Evolutionary conservation across 352 stramenopile genomes (phyloP).

Genomic region (Achlya hypogyna): DNA sequence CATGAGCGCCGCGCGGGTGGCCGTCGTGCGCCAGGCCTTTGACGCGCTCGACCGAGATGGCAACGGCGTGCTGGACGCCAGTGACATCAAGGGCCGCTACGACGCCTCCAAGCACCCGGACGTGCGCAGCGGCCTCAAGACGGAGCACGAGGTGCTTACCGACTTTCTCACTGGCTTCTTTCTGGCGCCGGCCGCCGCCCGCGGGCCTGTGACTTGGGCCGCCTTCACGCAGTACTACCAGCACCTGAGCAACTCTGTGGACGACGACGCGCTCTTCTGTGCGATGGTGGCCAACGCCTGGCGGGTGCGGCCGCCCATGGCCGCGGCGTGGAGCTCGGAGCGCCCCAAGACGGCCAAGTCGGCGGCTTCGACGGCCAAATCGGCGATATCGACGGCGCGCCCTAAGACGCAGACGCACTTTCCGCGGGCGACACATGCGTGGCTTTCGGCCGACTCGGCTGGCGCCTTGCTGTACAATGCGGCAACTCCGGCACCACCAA

Average conservation of each 20-base stretch:
- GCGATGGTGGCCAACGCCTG: not conserved
- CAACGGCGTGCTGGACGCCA: conserved; percentile 28
- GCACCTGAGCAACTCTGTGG: not conserved
- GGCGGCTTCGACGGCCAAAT: not conserved
- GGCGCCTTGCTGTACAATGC: conserved; percentile 11
- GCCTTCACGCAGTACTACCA: conserved; percentile 4
- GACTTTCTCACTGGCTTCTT: conserved; percentile 29
- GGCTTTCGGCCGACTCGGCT: conserved; percentile 10
- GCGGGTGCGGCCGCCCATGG: not conserved
- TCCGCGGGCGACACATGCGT: not conserved
- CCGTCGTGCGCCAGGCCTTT: conserved; percentile 22
- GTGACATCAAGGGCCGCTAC: conserved; percentile 32
- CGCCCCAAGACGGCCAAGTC: not conserved
- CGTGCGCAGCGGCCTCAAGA: conserved; percentile 29
- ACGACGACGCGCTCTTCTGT: not conserved
- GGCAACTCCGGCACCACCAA: not conserved
- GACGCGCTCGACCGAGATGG: conserved; percentile 28
- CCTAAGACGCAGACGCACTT: conserved; percentile 3
- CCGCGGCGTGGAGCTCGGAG: not conserved
- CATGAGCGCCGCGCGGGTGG: not conserved
- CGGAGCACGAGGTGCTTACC: conserved; percentile 24
- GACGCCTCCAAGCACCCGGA: conserved; percentile 33
- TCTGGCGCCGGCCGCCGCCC: not conserved
- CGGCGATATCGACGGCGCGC: not conserved
- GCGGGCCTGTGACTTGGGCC: not conserved